Conservation (phyloP, 164 flowering plant genomes). For the Nymphaea thermarum region DNA sequence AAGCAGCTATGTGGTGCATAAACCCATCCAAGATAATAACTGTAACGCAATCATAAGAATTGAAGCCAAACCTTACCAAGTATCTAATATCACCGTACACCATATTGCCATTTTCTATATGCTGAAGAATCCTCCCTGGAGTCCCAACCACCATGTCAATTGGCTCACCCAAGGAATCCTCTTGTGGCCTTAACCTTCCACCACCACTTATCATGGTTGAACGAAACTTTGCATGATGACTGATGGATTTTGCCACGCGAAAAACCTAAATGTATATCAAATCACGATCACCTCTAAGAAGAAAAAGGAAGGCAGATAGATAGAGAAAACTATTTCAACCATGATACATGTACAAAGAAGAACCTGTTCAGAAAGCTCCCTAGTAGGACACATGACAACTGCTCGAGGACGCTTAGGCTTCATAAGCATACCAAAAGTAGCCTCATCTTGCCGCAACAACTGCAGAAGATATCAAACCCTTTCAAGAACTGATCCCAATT, state of each 20-base stretch:
- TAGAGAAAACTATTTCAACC: background rate
- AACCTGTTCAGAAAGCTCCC: slow-evolving; percentile 96
- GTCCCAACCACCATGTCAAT: slow-evolving; percentile 97
- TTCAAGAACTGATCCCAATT: too few relatives aligned
- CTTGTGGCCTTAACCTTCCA: slow-evolving; percentile 84
- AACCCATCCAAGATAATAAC: slow-evolving; percentile 1
- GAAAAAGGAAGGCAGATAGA: background rate
- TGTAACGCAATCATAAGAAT: background rate
- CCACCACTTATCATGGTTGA: slow-evolving; percentile 97
- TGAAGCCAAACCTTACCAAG: slow-evolving; percentile 36
- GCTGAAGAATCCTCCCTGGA: slow-evolving; percentile 97
- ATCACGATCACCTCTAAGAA: background rate
- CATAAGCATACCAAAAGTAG: slow-evolving; percentile 47
- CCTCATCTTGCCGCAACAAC: slow-evolving; percentile 80
- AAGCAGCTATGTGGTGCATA: background rate
- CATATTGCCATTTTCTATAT: slow-evolving; percentile 84
- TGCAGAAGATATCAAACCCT: slow-evolving; percentile 13
- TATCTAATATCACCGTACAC: slow-evolving; percentile 95
- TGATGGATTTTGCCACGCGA: slow-evolving; percentile 79
- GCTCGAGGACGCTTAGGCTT: slow-evolving; percentile 96
- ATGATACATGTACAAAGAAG: background rate
- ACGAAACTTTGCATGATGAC: slow-evolving; percentile 94
- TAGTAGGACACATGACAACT: slow-evolving; percentile 86
- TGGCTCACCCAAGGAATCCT: slow-evolving; percentile 67
- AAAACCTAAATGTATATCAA: slow-evolving; percentile 46